Percentiles rank a stretch among this genome's conserved stretches.
Evolutionary conservation across 139 green algal genomes (phyloP).

Genomic region (Volvox africanus): DNA sequence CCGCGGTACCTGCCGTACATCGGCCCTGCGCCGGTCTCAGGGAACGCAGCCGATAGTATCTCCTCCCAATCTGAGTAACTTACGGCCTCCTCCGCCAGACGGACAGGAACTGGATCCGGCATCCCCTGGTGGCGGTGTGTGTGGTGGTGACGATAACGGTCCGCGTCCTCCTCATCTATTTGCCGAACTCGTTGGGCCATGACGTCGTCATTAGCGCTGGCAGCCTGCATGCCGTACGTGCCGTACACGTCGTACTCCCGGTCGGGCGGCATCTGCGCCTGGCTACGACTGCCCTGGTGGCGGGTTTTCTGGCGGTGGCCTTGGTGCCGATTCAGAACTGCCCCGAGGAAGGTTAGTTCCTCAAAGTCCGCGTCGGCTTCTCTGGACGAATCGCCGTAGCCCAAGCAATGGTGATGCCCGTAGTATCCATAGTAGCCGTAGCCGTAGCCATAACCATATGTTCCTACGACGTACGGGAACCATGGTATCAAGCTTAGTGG

Average conservation of each 20-base stretch:
- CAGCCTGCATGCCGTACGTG: not conserved
- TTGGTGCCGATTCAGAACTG: not conserved
- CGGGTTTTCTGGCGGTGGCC: not conserved
- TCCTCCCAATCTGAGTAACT: not conserved
- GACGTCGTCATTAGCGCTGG: not conserved
- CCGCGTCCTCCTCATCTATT: not conserved
- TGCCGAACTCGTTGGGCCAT: not conserved
- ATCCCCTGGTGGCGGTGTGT: not conserved
- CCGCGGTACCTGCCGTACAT: not conserved
- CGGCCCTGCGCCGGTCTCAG: not conserved
- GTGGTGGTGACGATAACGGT: too few species aligned
- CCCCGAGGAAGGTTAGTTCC: not conserved
- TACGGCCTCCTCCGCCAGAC: not conserved
- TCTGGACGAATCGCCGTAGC: not conserved
- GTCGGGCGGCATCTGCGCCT: not conserved
- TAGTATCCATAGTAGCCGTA: constrained; percentile 10
- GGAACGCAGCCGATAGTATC: not conserved
- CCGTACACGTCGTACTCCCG: constrained; percentile 5
- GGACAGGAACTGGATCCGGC: not conserved
- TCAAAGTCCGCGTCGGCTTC: not conserved
- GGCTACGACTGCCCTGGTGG: not conserved
- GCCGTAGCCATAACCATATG: not conserved
- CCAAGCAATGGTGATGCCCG: not conserved
- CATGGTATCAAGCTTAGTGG: too few species aligned
- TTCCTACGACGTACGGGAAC: too few species aligned